Base-by-base conservation (phyloP, 192 early-diverging fungal species). In the Dimargaris xerosporica region DNA sequence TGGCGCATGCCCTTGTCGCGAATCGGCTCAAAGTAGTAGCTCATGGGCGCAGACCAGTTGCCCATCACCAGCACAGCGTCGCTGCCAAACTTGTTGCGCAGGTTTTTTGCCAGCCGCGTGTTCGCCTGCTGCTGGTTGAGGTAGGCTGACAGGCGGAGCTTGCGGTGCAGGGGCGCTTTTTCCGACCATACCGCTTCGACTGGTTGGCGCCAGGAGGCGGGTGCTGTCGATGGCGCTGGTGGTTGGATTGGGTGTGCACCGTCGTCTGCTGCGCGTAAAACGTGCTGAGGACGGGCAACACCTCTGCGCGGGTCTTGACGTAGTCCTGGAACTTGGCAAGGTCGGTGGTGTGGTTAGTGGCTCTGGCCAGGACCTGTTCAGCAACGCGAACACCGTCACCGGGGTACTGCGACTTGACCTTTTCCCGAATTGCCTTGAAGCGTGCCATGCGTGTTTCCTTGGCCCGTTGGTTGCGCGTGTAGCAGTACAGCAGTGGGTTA, bases 71-170 rank as follows among this genome's bases (percentile, higher is more conserved):
- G n/a, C n/a, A n/a, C n/a, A n/a, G n/a, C n/a, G n/a, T n/a, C n/a
- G n/a, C n/a, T n/a, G n/a, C n/a, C n/a, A n/a, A n/a, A n/a, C n/a
- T n/a, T n/a, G n/a, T n/a, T n/a, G n/a, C n/a, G n/a, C n/a, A n/a
- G n/a, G n/a, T n/a, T n/a, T n/a, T 29, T 21, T 15, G 11, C 53
- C 21, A 67, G 61, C 44, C 16, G 61, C 19, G 46, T 51, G 39
- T 62, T 51, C 19, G 52, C 31, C n/a, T 54, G 66, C 44, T 16
- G 9, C 58, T 66, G 45, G 47, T 60, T 66, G n/a, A n/a, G n/a
- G n/a, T n/a, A n/a, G n/a, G n/a, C n/a, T n/a, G n/a, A n/a, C n/a
- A n/a, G n/a, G n/a, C 11, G 51, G 31, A 25, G 16, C 17, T 9
- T 9, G 10, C 44, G 16, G 44, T 16, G 16, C 17, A 45, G 16